These are phyloP conservation scores for Lecanicillium sp. DNA, from an alignment of 2,329 filamentous ascomycete genomes.

Conservation along the genomic window DNA sequence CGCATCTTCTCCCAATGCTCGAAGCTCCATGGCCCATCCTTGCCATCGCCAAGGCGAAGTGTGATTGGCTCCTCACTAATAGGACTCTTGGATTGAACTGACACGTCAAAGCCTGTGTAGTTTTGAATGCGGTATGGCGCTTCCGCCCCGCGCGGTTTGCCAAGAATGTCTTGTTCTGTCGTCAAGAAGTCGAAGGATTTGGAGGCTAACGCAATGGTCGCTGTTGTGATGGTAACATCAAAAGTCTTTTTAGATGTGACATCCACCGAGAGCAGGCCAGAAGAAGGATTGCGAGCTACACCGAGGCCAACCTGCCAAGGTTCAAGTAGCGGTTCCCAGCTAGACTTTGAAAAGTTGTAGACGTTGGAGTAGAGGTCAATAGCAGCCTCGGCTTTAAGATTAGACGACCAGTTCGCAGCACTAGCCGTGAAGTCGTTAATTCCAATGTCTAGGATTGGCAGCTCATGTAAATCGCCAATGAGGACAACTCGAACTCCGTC, in stretches of 20 bases:
- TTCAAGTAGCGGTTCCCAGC: conserved; percentile 93
- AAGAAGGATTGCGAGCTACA: conserved; percentile 68
- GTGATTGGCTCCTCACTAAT: conserved; percentile 60
- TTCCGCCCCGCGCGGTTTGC: conserved; percentile 85
- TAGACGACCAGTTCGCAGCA: conserved; percentile 85
- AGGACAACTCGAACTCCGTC: conserved; percentile 87
- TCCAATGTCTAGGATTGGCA: conserved; percentile 89
- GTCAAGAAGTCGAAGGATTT: conserved; percentile 90
- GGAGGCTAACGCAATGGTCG: conserved; percentile 84
- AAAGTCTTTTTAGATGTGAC: conserved; percentile 83
- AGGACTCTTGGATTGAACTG: conserved; percentile 69
- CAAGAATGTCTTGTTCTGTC: conserved; percentile 77
- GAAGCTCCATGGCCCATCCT: conserved; percentile 92
- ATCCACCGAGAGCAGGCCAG: conserved; percentile 73
- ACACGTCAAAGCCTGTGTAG: conserved; percentile 87
- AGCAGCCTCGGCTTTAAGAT: conserved; percentile 78
- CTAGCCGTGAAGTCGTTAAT: conserved; percentile 82
- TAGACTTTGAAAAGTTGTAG: conserved; percentile 98
- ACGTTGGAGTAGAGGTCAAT: conserved; percentile 93
- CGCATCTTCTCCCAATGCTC: conserved; percentile 96
- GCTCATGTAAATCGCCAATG: conserved; percentile 91
- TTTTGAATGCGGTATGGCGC: conserved; percentile 91
- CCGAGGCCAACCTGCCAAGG: conserved; percentile 95
- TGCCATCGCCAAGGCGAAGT: conserved; percentile 74
- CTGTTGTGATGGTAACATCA: conserved; percentile 86